These are phyloP conservation scores for Vitis hybrid DNA, from an alignment of 177 flowering plant genomes.

Conservation along the genomic window DNA sequence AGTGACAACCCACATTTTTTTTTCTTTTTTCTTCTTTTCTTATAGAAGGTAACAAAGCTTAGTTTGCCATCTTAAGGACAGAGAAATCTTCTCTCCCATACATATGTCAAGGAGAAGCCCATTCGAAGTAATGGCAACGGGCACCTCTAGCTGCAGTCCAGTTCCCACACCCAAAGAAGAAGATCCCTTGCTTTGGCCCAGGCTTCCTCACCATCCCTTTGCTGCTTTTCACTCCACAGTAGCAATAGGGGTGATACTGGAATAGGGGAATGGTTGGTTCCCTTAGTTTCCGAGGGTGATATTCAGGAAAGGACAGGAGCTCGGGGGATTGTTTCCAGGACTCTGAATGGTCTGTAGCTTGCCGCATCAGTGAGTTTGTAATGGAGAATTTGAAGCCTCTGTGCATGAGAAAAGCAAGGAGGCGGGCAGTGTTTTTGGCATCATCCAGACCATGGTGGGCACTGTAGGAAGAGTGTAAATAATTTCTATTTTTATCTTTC, in stretches of 20 bases:
- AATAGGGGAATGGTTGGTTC: constrained; percentile 22
- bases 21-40: constrained; percentile 3
- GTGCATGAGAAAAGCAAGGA: constrained; percentile 70
- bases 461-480: too few species aligned
- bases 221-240: constrained; percentile 76
- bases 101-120: constrained; percentile 52
- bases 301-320: constrained; percentile 15
- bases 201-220: constrained; percentile 60
- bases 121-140: constrained; percentile 68
- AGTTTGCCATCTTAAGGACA: constrained; percentile 2
- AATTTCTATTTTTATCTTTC: too few species aligned
- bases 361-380: constrained; percentile 72
- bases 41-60: constrained; percentile 6
- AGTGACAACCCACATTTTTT: constrained; percentile 11
- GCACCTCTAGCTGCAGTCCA: constrained; percentile 80
- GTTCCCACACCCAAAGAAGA: constrained; percentile 91
- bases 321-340: constrained; percentile 42
- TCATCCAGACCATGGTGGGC: constrained; percentile 97
- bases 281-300: constrained; percentile 34
- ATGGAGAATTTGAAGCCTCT: constrained; percentile 77
- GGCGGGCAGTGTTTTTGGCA: constrained; percentile 90
- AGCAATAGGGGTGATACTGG: constrained; percentile 52
- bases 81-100: neutral
- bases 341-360: constrained; percentile 34
- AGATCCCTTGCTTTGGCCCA: constrained; percentile 73